Percentiles rank a stretch among this genome's conserved stretches.
Conservation (phyloP, 2,329 filamentous ascomycete species). For the Penicillium sp. region DNA sequence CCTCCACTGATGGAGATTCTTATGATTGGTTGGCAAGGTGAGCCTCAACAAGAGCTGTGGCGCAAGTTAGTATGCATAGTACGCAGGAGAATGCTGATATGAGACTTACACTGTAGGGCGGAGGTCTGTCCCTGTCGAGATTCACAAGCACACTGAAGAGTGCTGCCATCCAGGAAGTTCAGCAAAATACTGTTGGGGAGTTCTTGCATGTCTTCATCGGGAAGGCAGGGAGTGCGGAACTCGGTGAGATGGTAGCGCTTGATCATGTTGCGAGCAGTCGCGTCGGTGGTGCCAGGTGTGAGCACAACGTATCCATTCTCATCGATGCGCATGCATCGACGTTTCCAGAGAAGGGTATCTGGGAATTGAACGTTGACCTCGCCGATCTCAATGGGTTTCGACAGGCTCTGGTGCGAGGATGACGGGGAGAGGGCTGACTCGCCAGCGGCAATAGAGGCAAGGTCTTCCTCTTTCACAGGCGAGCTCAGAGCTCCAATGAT, state of each 20-base stretch:
- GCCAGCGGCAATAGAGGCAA: constrained; percentile 6
- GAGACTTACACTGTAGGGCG: constrained; percentile 52
- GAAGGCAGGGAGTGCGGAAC: constrained; percentile 75
- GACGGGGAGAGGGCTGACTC: constrained; percentile 42
- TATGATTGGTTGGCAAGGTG: constrained; percentile 36
- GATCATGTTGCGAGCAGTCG: constrained; percentile 59
- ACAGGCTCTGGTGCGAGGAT: constrained; percentile 33
- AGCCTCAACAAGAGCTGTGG: constrained; percentile 44
- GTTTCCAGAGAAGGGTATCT: constrained; percentile 94
- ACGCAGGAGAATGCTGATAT: not conserved
- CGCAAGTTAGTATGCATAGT: constrained; percentile 12
- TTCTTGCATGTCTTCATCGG: constrained; percentile 90
- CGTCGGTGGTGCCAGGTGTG: constrained; percentile 65
- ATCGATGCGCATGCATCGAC: constrained; percentile 83
- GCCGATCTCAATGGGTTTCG: constrained; percentile 69
- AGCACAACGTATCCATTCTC: constrained; percentile 80
- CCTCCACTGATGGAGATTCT: constrained; percentile 1
- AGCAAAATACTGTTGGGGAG: constrained; percentile 78
- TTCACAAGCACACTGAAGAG: constrained; percentile 64
- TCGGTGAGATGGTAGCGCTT: constrained; percentile 86
- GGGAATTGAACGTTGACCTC: constrained; percentile 98
- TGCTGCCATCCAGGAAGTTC: constrained; percentile 62
- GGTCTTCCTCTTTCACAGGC: constrained; percentile 37
- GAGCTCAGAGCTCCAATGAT: constrained; percentile 39
- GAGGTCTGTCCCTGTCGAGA: constrained; percentile 55